Evolutionary conservation across 2,329 filamentous ascomycete species (phyloP), one percentile per base, ranked within the genome.

Genomic region (Penicillium expansum): DNA sequence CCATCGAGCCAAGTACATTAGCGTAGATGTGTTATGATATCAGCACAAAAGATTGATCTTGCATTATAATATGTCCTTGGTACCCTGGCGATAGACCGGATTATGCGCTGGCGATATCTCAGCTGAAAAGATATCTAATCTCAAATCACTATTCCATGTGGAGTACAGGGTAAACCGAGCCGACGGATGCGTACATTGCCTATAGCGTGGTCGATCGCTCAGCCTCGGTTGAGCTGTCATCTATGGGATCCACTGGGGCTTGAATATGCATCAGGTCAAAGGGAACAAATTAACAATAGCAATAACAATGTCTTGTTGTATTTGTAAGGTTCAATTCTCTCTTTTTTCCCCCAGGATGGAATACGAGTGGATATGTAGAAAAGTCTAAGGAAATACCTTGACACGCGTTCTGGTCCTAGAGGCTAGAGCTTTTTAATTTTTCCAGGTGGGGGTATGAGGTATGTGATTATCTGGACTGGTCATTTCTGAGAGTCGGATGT

Each of bases 201-300:
- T 44, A 37, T 52, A 52, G 52, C 18, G 52, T 50, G 52, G 37
- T 35, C 20, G 52, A 55, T 55, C 52, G 33, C 42, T 29, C 43
- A 53, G 51, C 32, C 48, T 45, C 18, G 35, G 16, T 42, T 56
- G 48, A 56, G 32, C 39, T 44, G 47, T 55, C 37, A 44, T 32
- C 20, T 29, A 30, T 1, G 24, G 42, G 48, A 52, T 42, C 54
- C 54, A 56, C 48, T 56, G 47, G 49, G 53, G 41, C 53, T 56
- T 52, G 41, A 24, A 50, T 30, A 42, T 52, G 41, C 24, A 51
- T 29, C 52, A 22, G 38, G 32, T 39, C 32, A 33, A 44, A 16
- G 18, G 41, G 11, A 32, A 22, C 8, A 11, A 16, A n/a, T 47
- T 18, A 29, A 22, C 13, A n/a, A n/a, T n/a, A n/a, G n/a, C n/a